These are phyloP conservation scores for Ophiosphaerella korrae DNA, from an alignment of 2,329 filamentous ascomycete species.

Conservation along the genomic window DNA sequence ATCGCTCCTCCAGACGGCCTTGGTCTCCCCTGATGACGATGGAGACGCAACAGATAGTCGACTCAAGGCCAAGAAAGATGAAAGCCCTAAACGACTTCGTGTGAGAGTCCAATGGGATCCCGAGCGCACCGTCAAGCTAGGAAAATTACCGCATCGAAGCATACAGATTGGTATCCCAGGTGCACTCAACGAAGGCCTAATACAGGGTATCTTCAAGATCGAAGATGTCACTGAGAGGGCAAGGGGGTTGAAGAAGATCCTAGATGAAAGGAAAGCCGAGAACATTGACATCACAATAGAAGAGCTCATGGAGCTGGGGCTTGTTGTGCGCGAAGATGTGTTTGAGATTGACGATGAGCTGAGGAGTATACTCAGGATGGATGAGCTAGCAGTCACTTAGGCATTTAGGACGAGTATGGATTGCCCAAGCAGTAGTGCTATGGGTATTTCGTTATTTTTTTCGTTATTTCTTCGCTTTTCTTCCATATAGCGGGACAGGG, in stretches of 20 bases:
- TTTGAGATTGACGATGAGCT: slow-evolving; percentile 52
- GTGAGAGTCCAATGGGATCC: slow-evolving; percentile 70
- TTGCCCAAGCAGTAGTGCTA: too few relatives aligned
- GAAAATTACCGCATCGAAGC: slow-evolving; percentile 57
- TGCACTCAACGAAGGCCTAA: slow-evolving; percentile 53
- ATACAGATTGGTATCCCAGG: slow-evolving; percentile 67
- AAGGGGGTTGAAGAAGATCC: slow-evolving; percentile 52
- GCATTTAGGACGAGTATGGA: too few relatives aligned
- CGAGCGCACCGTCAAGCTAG: slow-evolving; percentile 57
- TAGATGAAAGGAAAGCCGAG: slow-evolving; percentile 48
- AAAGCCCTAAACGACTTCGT: slow-evolving; percentile 12
- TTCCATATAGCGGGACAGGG: too few relatives aligned
- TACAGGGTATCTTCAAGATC: slow-evolving; percentile 60
- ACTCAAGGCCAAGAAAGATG: neutral
- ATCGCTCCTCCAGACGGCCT: slow-evolving; percentile 49
- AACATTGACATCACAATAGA: slow-evolving; percentile 21
- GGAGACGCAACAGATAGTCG: neutral
- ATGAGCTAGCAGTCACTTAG: neutral
- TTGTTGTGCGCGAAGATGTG: slow-evolving; percentile 54
- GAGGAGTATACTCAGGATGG: slow-evolving; percentile 12
- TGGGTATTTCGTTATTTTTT: too few relatives aligned
- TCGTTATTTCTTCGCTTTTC: too few relatives aligned
- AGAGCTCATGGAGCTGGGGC: slow-evolving; percentile 45
- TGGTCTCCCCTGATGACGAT: slow-evolving; percentile 18
- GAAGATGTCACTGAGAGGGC: slow-evolving; percentile 64